Evolutionary conservation across 1,284 basidiomycete species (phyloP).

Genomic region (Ganoderma lucidum): DNA sequence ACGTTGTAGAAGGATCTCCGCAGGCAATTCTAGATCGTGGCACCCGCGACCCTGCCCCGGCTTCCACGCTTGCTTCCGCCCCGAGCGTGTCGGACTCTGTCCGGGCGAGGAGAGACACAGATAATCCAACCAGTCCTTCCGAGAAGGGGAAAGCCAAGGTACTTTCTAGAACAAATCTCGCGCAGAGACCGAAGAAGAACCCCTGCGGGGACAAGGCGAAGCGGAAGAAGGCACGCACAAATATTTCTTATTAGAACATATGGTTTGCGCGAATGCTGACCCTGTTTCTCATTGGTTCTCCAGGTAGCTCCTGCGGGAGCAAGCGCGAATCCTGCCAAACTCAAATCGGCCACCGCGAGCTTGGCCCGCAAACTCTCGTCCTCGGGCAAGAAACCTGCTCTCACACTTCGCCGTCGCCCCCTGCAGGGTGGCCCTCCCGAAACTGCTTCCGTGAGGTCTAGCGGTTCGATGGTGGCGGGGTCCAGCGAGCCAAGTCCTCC

Average conservation of each 20-base stretch:
- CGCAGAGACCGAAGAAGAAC: conserved; percentile 22
- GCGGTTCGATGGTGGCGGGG: conserved; percentile 9
- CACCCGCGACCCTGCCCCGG: not conserved
- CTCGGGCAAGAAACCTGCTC: conserved; percentile 22
- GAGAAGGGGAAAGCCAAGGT: conserved; percentile 29
- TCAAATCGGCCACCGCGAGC: conserved; percentile 28
- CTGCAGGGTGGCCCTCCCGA: conserved; percentile 12
- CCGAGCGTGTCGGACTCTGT: conserved; percentile 17
- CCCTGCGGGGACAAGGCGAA: conserved; percentile 27
- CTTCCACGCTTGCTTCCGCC: not conserved
- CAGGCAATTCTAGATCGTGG: conserved; percentile 5
- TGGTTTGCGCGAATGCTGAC: not conserved
- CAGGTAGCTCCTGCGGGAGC: conserved; percentile 26
- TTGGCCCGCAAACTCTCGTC: conserved; percentile 27
- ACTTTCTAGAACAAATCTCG: conserved; percentile 10
- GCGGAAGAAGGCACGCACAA: conserved; percentile 25
- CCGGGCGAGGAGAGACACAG: not conserved
- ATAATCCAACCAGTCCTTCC: conserved; percentile 9
- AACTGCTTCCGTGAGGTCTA: conserved; percentile 1
- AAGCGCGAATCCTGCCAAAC: conserved; percentile 33
- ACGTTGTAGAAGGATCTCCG: not conserved
- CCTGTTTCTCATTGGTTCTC: conserved; percentile 15
- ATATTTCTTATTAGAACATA: conserved; percentile 12
- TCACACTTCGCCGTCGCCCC: conserved; percentile 22
- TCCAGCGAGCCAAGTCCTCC: conserved; percentile 9